These are phyloP conservation scores for Hibiscus syriacus DNA, from an alignment of 345 rosid genomes.

Conservation along the genomic window DNA sequence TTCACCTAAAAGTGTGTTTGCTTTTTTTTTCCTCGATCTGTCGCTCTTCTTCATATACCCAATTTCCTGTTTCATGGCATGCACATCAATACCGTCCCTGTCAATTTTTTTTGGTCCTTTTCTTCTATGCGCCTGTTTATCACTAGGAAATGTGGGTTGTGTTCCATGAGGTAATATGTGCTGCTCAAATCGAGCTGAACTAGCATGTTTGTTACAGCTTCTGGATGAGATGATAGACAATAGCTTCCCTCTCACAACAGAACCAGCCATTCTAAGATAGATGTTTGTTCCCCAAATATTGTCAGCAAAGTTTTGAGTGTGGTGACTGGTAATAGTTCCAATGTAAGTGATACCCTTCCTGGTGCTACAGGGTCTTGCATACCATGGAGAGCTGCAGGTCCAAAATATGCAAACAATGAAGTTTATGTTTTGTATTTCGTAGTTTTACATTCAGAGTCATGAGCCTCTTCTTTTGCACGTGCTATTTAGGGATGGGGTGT, in stretches of 20 bases:
- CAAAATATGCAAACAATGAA: slow-evolving; percentile 78
- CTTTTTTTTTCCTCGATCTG: background rate
- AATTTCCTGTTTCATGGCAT: background rate
- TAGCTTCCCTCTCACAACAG: slow-evolving; percentile 94
- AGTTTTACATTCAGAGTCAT: slow-evolving; percentile 2
- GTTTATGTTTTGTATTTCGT: slow-evolving; percentile 36
- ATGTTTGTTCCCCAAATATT: slow-evolving; percentile 92
- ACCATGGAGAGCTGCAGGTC: slow-evolving; percentile 84
- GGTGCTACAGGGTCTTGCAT: slow-evolving; percentile 79
- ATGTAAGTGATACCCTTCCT: slow-evolving; percentile 72
- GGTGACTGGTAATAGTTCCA: slow-evolving; percentile 84
- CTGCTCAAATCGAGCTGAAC: slow-evolving; percentile 9
- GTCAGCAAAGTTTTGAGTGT: slow-evolving; percentile 89
- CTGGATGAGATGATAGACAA: slow-evolving; percentile 98
- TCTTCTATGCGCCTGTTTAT: background rate
- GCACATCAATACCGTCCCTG: too few relatives aligned
- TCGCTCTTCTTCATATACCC: slow-evolving; percentile 7
- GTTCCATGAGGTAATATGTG: background rate
- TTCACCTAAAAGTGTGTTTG: background rate
- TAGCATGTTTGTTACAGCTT: slow-evolving; percentile 44
- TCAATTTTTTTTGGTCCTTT: background rate
- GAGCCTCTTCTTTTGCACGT: slow-evolving; percentile 7
- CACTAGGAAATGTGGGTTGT: background rate
- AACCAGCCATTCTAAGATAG: slow-evolving; percentile 78
- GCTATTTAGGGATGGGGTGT: slow-evolving; percentile 44